These are phyloP conservation scores for Candida parachauliodes DNA, from an alignment of 805 yeast species.

Conservation along the genomic window DNA sequence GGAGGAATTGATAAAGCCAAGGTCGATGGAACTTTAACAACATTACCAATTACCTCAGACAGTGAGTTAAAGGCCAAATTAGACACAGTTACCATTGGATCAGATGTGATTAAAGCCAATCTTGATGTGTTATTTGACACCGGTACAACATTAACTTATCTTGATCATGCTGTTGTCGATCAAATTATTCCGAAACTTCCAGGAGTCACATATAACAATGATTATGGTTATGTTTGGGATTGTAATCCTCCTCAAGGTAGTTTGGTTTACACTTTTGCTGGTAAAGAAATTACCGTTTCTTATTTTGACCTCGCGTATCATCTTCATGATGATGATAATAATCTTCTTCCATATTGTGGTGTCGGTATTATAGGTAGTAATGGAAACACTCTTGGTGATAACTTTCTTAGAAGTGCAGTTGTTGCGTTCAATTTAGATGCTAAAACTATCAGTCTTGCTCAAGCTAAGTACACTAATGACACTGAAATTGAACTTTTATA, in stretches of 20 bases:
- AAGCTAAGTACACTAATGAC: constrained; percentile 30
- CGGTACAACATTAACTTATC: constrained; percentile 29
- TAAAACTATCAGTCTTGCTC: constrained; percentile 50
- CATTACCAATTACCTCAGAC: constrained; percentile 13
- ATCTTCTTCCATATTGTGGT: constrained; percentile 29
- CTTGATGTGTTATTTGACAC: constrained; percentile 23
- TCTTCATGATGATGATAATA: constrained; percentile 26
- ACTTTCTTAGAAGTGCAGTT: constrained; percentile 55
- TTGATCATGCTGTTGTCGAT: constrained; percentile 29
- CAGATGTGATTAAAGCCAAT: constrained; percentile 9
- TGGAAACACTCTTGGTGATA: constrained; percentile 52
- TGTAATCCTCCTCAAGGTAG: constrained; percentile 28
- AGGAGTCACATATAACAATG: constrained; percentile 12
- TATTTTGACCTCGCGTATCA: constrained; percentile 12
- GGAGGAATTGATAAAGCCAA: constrained; percentile 27
- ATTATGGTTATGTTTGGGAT: constrained; percentile 23
- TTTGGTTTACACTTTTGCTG: constrained; percentile 37
- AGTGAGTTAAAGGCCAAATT: constrained; percentile 3
- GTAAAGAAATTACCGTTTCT: constrained; percentile 13
- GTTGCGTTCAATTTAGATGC: constrained; percentile 57
- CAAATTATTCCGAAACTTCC: constrained; percentile 18
- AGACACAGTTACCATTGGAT: constrained; percentile 1
- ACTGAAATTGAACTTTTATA: constrained; percentile 7
- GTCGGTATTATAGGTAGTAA: constrained; percentile 14
- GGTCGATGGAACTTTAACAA: constrained; percentile 17